These are phyloP conservation scores for Beauveria medogensis DNA, from an alignment of 2,329 filamentous ascomycete genomes.

Conservation along the genomic window DNA sequence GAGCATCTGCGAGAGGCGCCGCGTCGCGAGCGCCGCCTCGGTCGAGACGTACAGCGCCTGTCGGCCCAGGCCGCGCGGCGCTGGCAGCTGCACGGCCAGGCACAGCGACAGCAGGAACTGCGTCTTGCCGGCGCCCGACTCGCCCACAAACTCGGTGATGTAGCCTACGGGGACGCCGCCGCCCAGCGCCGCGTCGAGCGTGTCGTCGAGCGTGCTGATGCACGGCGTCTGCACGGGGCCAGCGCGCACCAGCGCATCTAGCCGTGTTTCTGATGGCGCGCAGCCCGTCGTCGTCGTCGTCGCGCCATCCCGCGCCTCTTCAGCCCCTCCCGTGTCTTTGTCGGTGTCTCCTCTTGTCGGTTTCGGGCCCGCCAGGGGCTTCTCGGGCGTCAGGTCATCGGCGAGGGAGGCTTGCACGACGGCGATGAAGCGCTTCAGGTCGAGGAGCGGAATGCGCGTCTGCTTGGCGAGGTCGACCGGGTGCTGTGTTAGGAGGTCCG, in stretches of 20 bases:
- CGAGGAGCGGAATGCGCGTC: slow-evolving; percentile 70
- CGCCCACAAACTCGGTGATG: slow-evolving; percentile 83
- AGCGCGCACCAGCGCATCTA: not conserved
- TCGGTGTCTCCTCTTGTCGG: not conserved
- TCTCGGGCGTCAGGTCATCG: slow-evolving; percentile 39
- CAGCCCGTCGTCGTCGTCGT: not conserved
- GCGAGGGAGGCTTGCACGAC: slow-evolving; percentile 62
- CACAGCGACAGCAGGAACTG: slow-evolving; percentile 83
- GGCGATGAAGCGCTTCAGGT: slow-evolving; percentile 65
- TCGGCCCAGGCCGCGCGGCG: slow-evolving; percentile 60
- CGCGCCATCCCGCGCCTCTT: not conserved
- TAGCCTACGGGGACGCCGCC: slow-evolving; percentile 76
- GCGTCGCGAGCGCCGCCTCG: slow-evolving; percentile 76
- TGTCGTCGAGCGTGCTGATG: slow-evolving; percentile 74
- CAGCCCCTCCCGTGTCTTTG: not conserved
- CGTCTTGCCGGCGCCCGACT: slow-evolving; percentile 92
- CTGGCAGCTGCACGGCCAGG: slow-evolving; percentile 73
- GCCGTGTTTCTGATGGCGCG: too few relatives aligned
- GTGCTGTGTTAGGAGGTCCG: slow-evolving; percentile 80
- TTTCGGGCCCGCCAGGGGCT: not conserved
- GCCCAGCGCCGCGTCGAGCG: slow-evolving; percentile 60
- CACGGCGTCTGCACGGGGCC: slow-evolving; percentile 22
- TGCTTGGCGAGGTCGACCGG: slow-evolving; percentile 76
- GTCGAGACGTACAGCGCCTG: slow-evolving; percentile 91
- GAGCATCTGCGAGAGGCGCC: slow-evolving; percentile 73